Conservation (phyloP, 148 eudicot genomes). For the Fagopyrum homotropicum region DNA sequence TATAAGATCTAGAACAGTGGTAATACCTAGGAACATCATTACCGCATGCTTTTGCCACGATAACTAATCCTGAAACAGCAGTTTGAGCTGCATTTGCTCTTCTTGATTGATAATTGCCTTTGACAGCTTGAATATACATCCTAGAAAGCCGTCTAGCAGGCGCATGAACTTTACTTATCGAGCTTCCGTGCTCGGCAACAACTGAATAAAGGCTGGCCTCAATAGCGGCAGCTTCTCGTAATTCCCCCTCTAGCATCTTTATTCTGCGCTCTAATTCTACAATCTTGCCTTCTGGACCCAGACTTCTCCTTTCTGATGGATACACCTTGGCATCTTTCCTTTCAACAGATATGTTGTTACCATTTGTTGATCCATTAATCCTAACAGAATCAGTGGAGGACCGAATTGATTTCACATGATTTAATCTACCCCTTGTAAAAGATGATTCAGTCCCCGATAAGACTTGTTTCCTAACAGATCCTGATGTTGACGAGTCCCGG, state of each 20-base stretch:
- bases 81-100: conserved; percentile 69
- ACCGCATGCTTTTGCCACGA: conserved; percentile 95
- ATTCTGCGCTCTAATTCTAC: conserved; percentile 56
- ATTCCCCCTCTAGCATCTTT: conserved; percentile 64
- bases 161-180: conserved; percentile 82
- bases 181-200: conserved; percentile 94
- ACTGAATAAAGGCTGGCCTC: conserved; percentile 81
- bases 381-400: conserved; percentile 45
- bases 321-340: conserved; percentile 32
- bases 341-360: conserved; percentile 17
- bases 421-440: conserved; percentile 25
- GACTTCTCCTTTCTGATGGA: conserved; percentile 32
- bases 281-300: conserved; percentile 34
- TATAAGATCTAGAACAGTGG: neutral
- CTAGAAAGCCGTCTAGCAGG: conserved; percentile 96
- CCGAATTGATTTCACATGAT: conserved; percentile 61
- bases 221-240: conserved; percentile 83
- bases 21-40: conserved; percentile 92
- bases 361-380: conserved; percentile 37
- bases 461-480: conserved; percentile 20
- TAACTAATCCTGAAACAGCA: conserved; percentile 70
- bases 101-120: conserved; percentile 38
- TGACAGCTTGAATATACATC: conserved; percentile 65
- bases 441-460: conserved; percentile 25
- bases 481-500: conserved; percentile 18